phyloP scores from a whole-genome alignment of 768 basidiomycete species.

The Termitomyces sp. region DNA sequence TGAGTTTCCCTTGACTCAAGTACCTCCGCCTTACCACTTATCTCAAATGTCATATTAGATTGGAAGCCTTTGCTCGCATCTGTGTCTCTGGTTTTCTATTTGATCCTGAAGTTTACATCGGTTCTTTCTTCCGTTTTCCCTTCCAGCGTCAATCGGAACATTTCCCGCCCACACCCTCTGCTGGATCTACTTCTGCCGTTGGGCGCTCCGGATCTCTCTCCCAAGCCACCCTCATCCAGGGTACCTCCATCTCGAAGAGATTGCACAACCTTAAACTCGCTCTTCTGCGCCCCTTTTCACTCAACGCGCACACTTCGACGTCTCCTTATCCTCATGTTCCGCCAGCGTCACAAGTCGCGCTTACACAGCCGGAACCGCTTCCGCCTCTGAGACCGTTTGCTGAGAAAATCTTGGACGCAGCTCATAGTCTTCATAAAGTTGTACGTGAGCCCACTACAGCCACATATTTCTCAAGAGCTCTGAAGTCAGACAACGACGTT shows the following conservation, averaged over 20 bases:
- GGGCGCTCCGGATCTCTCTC: slow-evolving; percentile 19
- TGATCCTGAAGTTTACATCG: slow-evolving; percentile 68
- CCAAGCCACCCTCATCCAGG: slow-evolving; percentile 36
- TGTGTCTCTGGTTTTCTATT: slow-evolving; percentile 85
- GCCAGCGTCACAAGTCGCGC: slow-evolving; percentile 19
- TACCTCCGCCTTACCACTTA: background rate
- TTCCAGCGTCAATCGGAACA: slow-evolving; percentile 25
- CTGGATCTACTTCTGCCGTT: slow-evolving; percentile 22
- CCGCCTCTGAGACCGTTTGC: slow-evolving; percentile 21
- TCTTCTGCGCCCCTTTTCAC: slow-evolving; percentile 50
- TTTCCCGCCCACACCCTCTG: slow-evolving; percentile 23
- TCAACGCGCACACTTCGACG: slow-evolving; percentile 26
- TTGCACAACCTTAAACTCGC: slow-evolving; percentile 40
- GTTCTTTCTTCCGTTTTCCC: slow-evolving; percentile 39
- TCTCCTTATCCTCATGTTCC: slow-evolving; percentile 20
- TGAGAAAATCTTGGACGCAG: slow-evolving; percentile 27
- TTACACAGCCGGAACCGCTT: slow-evolving; percentile 22
- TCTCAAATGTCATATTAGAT: slow-evolving; percentile 31
- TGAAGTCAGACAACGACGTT: slow-evolving; percentile 41
- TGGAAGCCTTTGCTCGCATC: slow-evolving; percentile 86
- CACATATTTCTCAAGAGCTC: slow-evolving; percentile 44
- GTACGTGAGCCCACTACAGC: slow-evolving; percentile 41
- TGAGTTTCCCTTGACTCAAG: slow-evolving; percentile 30
- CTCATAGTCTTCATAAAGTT: slow-evolving; percentile 31
- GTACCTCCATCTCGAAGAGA: slow-evolving; percentile 40